Evolutionary conservation across 140 eudicot genomes (phyloP), one percentile per base, ranked within the genome.

Genomic region (Oenanthe javanica): DNA sequence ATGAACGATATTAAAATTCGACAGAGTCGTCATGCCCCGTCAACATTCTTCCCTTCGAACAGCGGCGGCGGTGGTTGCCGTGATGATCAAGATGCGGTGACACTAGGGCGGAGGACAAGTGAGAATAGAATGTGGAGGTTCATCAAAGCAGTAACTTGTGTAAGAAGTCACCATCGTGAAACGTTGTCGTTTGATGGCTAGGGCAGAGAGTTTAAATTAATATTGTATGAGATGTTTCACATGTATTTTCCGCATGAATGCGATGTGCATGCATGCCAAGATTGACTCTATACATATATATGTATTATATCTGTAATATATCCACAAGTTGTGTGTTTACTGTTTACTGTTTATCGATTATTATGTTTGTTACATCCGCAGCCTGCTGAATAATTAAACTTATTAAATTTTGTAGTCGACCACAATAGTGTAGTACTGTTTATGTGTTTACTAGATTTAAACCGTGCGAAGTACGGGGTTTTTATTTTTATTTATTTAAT

Each of bases 51-150:
- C 14, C 79, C 79, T 11, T 48, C 79, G 1, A 31, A 75, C 23
- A 31, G 45, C 14, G 63, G 11, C 0, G 76, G 76, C 3, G 50
- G 76, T 14, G 75, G n/a, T 36, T 31, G 75, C 14, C 45, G 75
- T 13, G 75, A 51, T 49, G 79, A 46, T 74, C 77, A 75, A 47
- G 63, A 49, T 0, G 2, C 54, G 14, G 46, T 48, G 43, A 21
- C 46, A 36, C 45, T 47, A 12, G 36, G 38, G 4, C 61, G 25
- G 45, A 48, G 63, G 25, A 72, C 31, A 23, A 49, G 61, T 5
- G 79, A 75, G n/a, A 48, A 75, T 25, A 49, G 36, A 63, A 12
- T 49, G 79, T 75, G 79, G 79, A 75, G 63, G 63, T 1, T 75
- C 45, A 49, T 74, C 55, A 74, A 23, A 74, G 57, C 42, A 74